Percentiles rank a stretch among this genome's conserved stretches.
Conservation (phyloP, 2,329 filamentous ascomycete genomes). For the Exophiala viscosa region DNA sequence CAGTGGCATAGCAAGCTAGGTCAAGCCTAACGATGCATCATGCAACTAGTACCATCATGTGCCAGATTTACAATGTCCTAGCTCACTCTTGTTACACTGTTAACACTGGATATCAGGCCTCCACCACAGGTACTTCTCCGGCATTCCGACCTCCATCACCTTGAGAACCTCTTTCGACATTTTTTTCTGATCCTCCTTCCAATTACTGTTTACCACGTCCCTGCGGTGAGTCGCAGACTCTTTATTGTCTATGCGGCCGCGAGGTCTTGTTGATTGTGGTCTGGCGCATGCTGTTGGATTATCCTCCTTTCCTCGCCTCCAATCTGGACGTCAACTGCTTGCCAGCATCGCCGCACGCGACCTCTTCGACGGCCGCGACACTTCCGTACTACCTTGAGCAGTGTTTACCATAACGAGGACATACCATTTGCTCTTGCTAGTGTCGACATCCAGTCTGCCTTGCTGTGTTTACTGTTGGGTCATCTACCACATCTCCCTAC, state of each 20-base stretch:
- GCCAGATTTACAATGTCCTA: slow-evolving; percentile 4
- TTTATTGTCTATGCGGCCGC: slow-evolving; percentile 1
- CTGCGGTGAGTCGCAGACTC: slow-evolving; percentile 5
- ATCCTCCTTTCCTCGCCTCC: slow-evolving; percentile 1
- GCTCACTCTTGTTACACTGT: slow-evolving; percentile 2
- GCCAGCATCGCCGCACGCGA: slow-evolving; percentile 21
- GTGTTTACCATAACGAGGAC: slow-evolving; percentile 1
- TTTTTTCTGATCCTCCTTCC: slow-evolving; percentile 10
- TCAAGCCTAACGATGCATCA: slow-evolving; percentile 11
- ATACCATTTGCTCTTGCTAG: slow-evolving; percentile 1
- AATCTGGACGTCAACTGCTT: slow-evolving; percentile 12
- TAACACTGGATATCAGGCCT: slow-evolving; percentile 15
- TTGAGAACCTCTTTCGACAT: slow-evolving; percentile 7
- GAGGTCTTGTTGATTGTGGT: slow-evolving; percentile 7
- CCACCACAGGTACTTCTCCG: slow-evolving; percentile 12
- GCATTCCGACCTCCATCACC: slow-evolving; percentile 12
- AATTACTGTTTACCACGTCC: slow-evolving; percentile 19
- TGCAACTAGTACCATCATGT: slow-evolving; percentile 5
- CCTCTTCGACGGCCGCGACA: slow-evolving; percentile 18
- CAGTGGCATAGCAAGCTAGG: slow-evolving; percentile 10
- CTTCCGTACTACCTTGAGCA: slow-evolving; percentile 10
- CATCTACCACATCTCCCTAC: background rate
- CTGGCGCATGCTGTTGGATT: slow-evolving; percentile 4
- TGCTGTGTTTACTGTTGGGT: slow-evolving; percentile 6
- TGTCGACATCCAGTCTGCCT: slow-evolving; percentile 14